Conservation (phyloP, 139 green algal genomes). For the Nannochloris sp. region DNA sequence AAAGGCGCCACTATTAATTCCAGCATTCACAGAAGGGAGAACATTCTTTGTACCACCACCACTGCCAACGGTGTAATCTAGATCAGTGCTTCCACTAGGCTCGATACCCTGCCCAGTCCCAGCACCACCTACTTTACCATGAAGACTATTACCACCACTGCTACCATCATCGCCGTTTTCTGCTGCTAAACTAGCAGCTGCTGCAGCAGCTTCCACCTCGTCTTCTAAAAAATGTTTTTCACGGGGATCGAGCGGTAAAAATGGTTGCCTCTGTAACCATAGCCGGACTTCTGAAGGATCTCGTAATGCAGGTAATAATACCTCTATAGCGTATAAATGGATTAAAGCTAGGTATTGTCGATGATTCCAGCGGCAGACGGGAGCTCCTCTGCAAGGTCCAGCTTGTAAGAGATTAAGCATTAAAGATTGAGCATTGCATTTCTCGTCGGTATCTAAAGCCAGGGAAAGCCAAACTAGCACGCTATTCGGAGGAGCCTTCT, state of each 20-base stretch:
- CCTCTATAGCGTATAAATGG: slow-evolving; percentile 20
- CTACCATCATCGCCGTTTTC: neutral
- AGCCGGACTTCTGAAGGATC: slow-evolving; percentile 9
- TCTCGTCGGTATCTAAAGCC: slow-evolving; percentile 12
- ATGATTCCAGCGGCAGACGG: neutral
- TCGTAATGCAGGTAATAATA: neutral
- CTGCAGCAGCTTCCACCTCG: slow-evolving; percentile 1
- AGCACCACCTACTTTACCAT: no score
- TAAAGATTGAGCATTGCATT: slow-evolving; percentile 1
- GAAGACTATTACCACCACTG: neutral
- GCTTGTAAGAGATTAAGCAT: slow-evolving; percentile 4
- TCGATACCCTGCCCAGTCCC: no score
- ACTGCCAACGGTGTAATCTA: no score
- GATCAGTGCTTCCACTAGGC: no score
- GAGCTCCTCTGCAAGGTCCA: neutral
- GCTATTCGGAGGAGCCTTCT: neutral
- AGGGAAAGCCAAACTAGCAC: slow-evolving; percentile 28
- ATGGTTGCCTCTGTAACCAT: neutral
- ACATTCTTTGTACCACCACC: no score
- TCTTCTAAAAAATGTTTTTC: neutral
- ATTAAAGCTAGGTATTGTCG: slow-evolving; percentile 20
- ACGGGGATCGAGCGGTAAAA: slow-evolving; percentile 1
- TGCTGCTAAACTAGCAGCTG: neutral
- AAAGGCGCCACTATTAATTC: no score
- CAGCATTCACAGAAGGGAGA: no score